Conservation (phyloP, 805 yeast genomes). For the Saccharomycopsis guyanensis region DNA sequence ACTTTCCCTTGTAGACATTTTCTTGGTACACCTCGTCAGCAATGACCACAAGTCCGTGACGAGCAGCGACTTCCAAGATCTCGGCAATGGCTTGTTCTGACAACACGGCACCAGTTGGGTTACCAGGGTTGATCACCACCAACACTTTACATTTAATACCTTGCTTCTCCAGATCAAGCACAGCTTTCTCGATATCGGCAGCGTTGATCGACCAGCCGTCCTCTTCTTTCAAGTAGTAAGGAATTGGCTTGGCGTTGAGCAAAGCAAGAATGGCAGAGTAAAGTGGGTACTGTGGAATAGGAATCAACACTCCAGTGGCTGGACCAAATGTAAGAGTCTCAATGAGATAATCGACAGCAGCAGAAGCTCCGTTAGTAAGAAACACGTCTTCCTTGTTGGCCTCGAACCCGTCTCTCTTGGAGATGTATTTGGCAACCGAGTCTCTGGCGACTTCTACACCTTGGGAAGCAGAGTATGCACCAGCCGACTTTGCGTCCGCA, state of each 20-base stretch:
- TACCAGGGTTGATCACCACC: conserved; percentile 96
- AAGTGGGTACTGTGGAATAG: conserved; percentile 96
- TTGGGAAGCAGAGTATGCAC: conserved; percentile 93
- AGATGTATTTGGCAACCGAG: conserved; percentile 74
- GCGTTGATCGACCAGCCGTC: conserved; percentile 81
- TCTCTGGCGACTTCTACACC: conserved; percentile 70
- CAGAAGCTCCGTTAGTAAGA: conserved; percentile 90
- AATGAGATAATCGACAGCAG: conserved; percentile 78
- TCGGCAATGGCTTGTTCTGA: conserved; percentile 57
- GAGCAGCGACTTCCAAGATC: conserved; percentile 73
- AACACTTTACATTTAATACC: conserved; percentile 67
- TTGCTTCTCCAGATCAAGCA: conserved; percentile 25
- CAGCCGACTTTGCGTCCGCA: conserved; percentile 67
- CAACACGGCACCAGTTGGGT: conserved; percentile 92
- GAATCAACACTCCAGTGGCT: conserved; percentile 76
- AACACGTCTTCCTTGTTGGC: conserved; percentile 68
- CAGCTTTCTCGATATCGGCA: conserved; percentile 46
- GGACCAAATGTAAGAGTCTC: conserved; percentile 62
- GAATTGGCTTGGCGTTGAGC: conserved; percentile 73
- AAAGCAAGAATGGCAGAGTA: conserved; percentile 92
- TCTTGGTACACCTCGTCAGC: conserved; percentile 99
- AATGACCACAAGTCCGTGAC: conserved; percentile 73
- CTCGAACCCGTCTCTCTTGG: conserved; percentile 59
- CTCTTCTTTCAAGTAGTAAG: conserved; percentile 78
- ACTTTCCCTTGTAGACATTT: conserved; percentile 76